A percentile compares a stretch with the other conserved stretches of the same genome.
Evolutionary conservation across 768 basidiomycete species (phyloP).

Genomic region (Pleurotus citrinopileatus): DNA sequence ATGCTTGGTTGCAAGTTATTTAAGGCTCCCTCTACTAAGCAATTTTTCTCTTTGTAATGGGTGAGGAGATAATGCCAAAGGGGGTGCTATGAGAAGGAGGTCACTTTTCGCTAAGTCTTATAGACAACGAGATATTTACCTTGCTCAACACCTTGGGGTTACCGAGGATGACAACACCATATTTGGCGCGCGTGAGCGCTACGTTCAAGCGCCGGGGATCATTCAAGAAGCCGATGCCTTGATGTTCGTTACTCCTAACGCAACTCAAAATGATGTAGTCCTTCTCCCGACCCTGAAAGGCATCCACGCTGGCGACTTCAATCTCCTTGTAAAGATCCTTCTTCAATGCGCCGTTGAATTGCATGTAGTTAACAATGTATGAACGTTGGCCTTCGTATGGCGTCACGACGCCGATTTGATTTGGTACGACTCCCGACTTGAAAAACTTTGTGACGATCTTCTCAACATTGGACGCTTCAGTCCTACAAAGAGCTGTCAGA

Average conservation of each 20-base stretch:
- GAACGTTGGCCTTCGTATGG: slow-evolving; percentile 99
- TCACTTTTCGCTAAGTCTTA: slow-evolving; percentile 12
- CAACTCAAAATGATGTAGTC: slow-evolving; percentile 99
- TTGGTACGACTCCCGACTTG: slow-evolving; percentile 95
- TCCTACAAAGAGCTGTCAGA: slow-evolving; percentile 43
- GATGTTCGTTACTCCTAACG: slow-evolving; percentile 98
- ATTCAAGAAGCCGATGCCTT: slow-evolving; percentile 98
- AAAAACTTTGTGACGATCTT: slow-evolving; percentile 99
- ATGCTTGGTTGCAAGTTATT: slow-evolving; percentile 96
- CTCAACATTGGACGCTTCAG: slow-evolving; percentile 98
- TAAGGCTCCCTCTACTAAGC: slow-evolving; percentile 93
- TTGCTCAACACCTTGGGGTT: slow-evolving; percentile 99
- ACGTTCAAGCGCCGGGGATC: slow-evolving; percentile 96
- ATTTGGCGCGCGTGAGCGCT: slow-evolving; percentile 95
- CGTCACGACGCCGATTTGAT: slow-evolving; percentile 96
- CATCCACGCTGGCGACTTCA: slow-evolving; percentile 97
- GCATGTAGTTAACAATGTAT: slow-evolving; percentile 99
- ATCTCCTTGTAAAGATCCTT: slow-evolving; percentile 99
- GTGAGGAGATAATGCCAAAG: slow-evolving; percentile 98
- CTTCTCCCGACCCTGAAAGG: slow-evolving; percentile 99
- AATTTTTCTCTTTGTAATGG: slow-evolving; percentile 95
- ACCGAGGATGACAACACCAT: slow-evolving; percentile 98
- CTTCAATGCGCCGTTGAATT: slow-evolving; percentile 98
- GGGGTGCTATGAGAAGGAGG: slow-evolving; percentile 66
- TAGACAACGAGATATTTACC: slow-evolving; percentile 40